Conservation (phyloP, 371 early-diverging fungal genomes). For the Lichtheimia corymbifera region DNA sequence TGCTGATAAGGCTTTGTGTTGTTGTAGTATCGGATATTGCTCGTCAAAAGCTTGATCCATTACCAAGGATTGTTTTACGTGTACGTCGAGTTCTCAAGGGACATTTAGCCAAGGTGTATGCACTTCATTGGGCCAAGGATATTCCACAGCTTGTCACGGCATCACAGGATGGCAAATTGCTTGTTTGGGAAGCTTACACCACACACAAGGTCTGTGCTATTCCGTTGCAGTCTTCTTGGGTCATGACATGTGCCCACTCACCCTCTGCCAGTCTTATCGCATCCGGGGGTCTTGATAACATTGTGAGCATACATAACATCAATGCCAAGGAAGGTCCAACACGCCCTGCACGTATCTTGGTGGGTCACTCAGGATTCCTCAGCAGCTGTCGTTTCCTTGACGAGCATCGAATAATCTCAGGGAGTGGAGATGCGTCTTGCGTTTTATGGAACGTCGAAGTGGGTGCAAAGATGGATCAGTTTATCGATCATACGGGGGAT, state of each 20-base stretch:
- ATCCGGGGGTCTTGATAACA: slow-evolving; percentile 96
- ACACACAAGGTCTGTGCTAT: slow-evolving; percentile 97
- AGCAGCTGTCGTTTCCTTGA: slow-evolving; percentile 93
- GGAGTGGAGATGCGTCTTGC: slow-evolving; percentile 95
- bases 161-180: slow-evolving; percentile 96
- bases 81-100: slow-evolving; percentile 94
- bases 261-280: slow-evolving; percentile 95
- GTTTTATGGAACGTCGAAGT: slow-evolving; percentile 98
- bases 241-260: slow-evolving; percentile 97
- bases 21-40: slow-evolving; percentile 45
- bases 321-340: slow-evolving; percentile 78
- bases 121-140: slow-evolving; percentile 97
- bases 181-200: slow-evolving; percentile 96
- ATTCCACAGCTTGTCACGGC: slow-evolving; percentile 92
- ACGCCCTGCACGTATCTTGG: slow-evolving; percentile 89
- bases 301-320: slow-evolving; percentile 95
- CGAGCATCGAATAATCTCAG: slow-evolving; percentile 90
- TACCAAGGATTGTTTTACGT: slow-evolving; percentile 89
- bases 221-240: slow-evolving; percentile 97
- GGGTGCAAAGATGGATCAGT: slow-evolving; percentile 89
- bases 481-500: slow-evolving; percentile 95
- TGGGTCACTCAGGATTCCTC: slow-evolving; percentile 95
- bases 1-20: background rate
- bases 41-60: slow-evolving; percentile 56
- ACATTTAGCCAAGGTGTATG: slow-evolving; percentile 96